Evolutionary conservation across 2,329 filamentous ascomycete genomes (phyloP).

Genomic region (Fusarium veterinarium): DNA sequence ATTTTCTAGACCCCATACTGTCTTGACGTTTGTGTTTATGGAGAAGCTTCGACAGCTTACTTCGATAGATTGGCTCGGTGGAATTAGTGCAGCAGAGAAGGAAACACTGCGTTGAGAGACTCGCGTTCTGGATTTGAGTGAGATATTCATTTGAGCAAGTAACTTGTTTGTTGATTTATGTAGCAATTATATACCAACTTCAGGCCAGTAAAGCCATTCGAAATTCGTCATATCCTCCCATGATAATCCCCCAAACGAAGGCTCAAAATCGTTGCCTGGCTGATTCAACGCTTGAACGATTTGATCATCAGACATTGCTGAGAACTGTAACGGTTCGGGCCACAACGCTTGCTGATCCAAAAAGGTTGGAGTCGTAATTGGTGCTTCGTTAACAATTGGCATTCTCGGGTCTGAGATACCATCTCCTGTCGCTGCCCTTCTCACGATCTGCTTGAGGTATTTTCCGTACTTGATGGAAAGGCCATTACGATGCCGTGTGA

Average conservation of each 20-base stretch:
- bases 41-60: conserved; percentile 55
- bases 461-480: conserved; percentile 66
- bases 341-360: conserved; percentile 51
- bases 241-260: conserved; percentile 65
- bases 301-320: conserved; percentile 76
- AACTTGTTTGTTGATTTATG: conserved; percentile 23
- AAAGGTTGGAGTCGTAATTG: conserved; percentile 43
- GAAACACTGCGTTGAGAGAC: conserved; percentile 19
- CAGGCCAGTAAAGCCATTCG: conserved; percentile 67
- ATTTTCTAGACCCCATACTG: conserved; percentile 54
- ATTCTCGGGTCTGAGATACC: conserved; percentile 32
- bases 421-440: conserved; percentile 48
- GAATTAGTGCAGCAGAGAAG: conserved; percentile 10
- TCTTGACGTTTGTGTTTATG: conserved; percentile 61
- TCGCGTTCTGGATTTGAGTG: background rate
- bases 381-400: conserved; percentile 20
- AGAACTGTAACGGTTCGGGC: conserved; percentile 69
- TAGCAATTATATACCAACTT: conserved; percentile 50
- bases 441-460: conserved; percentile 58
- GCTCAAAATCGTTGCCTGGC: conserved; percentile 69
- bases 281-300: conserved; percentile 74
- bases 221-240: conserved; percentile 70
- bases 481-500: conserved; percentile 74
- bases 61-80: conserved; percentile 36
- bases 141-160: conserved; percentile 6